Percentiles rank a stretch among this genome's conserved stretches.
These are phyloP conservation scores for Nidula niveotomentosa DNA, from an alignment of 1,284 basidiomycete genomes.

Conservation along the genomic window DNA sequence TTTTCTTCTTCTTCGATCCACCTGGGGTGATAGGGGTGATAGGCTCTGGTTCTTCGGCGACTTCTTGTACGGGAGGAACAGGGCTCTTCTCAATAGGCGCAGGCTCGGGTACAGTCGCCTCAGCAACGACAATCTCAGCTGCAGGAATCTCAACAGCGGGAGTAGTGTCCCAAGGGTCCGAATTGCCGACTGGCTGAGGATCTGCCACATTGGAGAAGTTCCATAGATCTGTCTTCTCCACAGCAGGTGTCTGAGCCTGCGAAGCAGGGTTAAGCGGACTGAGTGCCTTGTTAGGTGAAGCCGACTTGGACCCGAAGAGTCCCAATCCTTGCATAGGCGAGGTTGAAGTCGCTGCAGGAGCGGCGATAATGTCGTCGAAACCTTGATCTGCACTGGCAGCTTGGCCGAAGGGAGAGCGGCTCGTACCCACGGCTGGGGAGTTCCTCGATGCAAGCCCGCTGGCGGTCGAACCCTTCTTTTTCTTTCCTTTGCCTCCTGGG, in stretches of 20 bases:
- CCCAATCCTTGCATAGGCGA: constrained; percentile 1
- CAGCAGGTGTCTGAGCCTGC: constrained; percentile 13
- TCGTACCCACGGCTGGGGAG: constrained; percentile 12
- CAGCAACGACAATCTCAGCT: background rate
- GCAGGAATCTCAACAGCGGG: background rate
- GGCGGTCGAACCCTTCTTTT: constrained; percentile 5
- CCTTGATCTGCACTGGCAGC: background rate
- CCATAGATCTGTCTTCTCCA: constrained; percentile 4
- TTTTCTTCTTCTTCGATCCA: constrained; percentile 4
- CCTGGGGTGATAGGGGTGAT: background rate
- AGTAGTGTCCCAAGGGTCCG: background rate
- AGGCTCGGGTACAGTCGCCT: background rate
- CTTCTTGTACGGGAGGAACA: background rate
- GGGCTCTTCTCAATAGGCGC: background rate
- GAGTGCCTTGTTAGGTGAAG: constrained; percentile 18
- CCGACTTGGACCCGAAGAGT: constrained; percentile 9
- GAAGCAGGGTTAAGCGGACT: constrained; percentile 28
- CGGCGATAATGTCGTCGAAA: background rate
- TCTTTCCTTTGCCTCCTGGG: background rate
- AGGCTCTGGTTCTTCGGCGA: background rate
- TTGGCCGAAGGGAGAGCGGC: constrained; percentile 12
- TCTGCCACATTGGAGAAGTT: background rate
- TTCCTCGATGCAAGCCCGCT: constrained; percentile 12
- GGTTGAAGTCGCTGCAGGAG: constrained; percentile 1
- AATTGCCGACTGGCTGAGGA: background rate